Percentiles rank a stretch among this genome's conserved stretches.
Evolutionary conservation across 441 rosid genomes (phyloP).

Genomic region (Adansonia gregorii): DNA sequence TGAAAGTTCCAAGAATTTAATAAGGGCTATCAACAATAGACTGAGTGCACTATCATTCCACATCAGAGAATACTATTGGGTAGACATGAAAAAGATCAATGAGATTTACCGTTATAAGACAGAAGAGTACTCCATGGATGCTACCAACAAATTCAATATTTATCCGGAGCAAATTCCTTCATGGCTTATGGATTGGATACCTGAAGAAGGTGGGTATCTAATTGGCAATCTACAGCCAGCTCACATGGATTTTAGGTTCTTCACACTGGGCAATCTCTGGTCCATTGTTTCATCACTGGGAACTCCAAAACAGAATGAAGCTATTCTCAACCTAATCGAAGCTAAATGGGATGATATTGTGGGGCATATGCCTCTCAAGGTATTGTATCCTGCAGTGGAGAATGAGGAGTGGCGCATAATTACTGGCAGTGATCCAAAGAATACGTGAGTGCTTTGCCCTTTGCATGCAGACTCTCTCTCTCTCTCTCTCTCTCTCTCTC

Average conservation of each 20-base stretch:
- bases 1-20: constrained; percentile 75
- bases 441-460: constrained; percentile 57
- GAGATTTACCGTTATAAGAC: constrained; percentile 92
- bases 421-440: constrained; percentile 95
- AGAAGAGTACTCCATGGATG: constrained; percentile 89
- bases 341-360: constrained; percentile 85
- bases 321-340: constrained; percentile 73
- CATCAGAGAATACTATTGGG: constrained; percentile 95
- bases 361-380: constrained; percentile 89
- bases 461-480: neutral
- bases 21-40: constrained; percentile 78
- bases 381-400: constrained; percentile 85
- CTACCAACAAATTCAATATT: constrained; percentile 88
- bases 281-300: constrained; percentile 81
- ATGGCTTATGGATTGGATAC: constrained; percentile 95
- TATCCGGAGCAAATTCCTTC: constrained; percentile 93
- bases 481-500: neutral
- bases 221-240: constrained; percentile 93
- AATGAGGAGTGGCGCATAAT: constrained; percentile 84
- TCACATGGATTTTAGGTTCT: constrained; percentile 96
- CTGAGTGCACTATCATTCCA: constrained; percentile 90
- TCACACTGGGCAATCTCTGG: constrained; percentile 93
- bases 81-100: constrained; percentile 76
- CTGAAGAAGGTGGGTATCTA: constrained; percentile 73
- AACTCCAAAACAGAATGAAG: constrained; percentile 78